Evolutionary conservation across 2,329 filamentous ascomycete genomes (phyloP), one percentile per base, ranked within the genome.

Genomic region (Diplodia mutila): DNA sequence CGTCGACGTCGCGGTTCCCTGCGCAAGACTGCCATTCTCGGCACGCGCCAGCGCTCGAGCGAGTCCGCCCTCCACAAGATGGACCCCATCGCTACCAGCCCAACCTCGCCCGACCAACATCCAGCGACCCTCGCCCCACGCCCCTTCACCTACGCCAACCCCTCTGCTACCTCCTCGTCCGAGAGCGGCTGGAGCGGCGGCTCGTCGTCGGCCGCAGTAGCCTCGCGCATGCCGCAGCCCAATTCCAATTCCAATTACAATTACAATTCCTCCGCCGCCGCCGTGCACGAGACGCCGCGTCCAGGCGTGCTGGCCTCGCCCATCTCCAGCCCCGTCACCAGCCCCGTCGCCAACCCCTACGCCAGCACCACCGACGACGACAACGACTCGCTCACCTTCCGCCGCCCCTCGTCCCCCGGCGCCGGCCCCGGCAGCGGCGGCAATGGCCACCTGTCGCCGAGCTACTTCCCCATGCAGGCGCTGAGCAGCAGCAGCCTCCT

Each of bases 281-380:
- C 39, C 57, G 69, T 71, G 64, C 73, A 70, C 68, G 72, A 67
- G 69, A 75, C 71, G 77, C 70, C 78, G 70, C 72, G 78, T 71
- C 23, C 49, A 16, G 34, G n/a, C 11, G 71, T 76, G 16, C 74
- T 77, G 51, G 76, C 75, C 61, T 77, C 74, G 64, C 75, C 69
- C 63, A 74, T 84, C 51, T 82, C 84, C 32, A 66, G 51, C 25
- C 65, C 65, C 32, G 55, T 67, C n/a, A 51, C 65, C 29, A 87
- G 84, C 72, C 85, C 87, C 39, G 83, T 84, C 23, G 83, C 87
- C 68, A 85, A 86, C 16, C 65, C 65, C 2, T 85, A 91, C 74
- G 86, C 89, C 46, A 91, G 90, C 29, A 93, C 91, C 3, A 96
- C 92, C 0, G 92, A 96, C 75, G 93, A 97, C 68, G 93, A 97